Evolutionary conservation across 78 protist species (phyloP), one percentile per base, ranked within the genome.

Genomic region (Speleostelium caveatum): DNA sequence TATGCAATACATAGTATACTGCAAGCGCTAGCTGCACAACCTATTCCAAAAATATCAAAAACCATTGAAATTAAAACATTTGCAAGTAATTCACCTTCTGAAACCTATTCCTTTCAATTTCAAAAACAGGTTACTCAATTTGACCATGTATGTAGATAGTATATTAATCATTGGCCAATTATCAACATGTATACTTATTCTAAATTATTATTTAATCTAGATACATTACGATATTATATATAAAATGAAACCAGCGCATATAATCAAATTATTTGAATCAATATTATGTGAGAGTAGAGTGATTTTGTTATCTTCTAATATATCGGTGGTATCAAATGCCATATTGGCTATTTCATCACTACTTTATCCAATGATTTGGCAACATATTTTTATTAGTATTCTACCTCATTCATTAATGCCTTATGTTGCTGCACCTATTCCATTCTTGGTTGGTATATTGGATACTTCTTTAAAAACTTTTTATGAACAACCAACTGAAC

Each of bases 401-500:
- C 65, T 83, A 83, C 90, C 90, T 14, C 28, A 38, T 28, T 53
- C 79, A 30, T 69, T 83, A 10, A 83, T 83, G 90, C 90, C 90
- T 26, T 83, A 83, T 69, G 90, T 83, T 16, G 51, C 90, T 3
- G 90, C 90, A 69, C 90, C 90, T 21, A 83, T 83, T 32, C 90
- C 90, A 58, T 83, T 83, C 45, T 42, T 83, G 12, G 90, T 83
- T 56, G 90, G 90, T 12, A 83, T 83, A 32, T 83, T 83, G 39
- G 90, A 83, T 17, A 35, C 62, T 32, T 83, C 90, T 22, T n/a
- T 83, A 12, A 83, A 83, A 32, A 69, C 72, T 69, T 83, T 83
- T 30, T 83, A 83, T 83, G 79, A 83, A 69, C 90, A 83, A 83
- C 90, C 90, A 32, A 83, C 78, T n/a, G 90, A 83, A 69, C 90